phyloP scores from a whole-genome alignment of 805 yeast genomes.

The Metschnikowia kofuensis region DNA sequence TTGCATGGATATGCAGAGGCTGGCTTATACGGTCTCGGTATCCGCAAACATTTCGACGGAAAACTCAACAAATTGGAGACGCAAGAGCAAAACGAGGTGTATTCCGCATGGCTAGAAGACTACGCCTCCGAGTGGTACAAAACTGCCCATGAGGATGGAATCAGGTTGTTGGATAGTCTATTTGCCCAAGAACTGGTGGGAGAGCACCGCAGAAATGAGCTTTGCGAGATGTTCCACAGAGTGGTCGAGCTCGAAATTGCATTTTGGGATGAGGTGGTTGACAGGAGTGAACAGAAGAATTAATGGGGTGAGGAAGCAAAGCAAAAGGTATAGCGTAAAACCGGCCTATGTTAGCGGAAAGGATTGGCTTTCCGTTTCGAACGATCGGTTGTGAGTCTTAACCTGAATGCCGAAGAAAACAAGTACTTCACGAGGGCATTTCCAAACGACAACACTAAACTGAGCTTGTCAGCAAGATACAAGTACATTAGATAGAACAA shows the following conservation, averaged over 20 bases:
- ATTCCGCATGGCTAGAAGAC: constrained; percentile 57
- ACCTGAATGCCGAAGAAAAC: too few species aligned
- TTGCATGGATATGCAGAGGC: constrained; percentile 69
- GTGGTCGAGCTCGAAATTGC: constrained; percentile 60
- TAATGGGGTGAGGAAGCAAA: neutral
- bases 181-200: constrained; percentile 30
- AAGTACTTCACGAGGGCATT: too few species aligned
- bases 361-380: too few species aligned
- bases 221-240: constrained; percentile 56
- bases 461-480: too few species aligned
- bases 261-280: constrained; percentile 60
- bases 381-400: too few species aligned
- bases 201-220: constrained; percentile 44
- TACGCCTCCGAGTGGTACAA: constrained; percentile 59
- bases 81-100: constrained; percentile 26
- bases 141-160: constrained; percentile 52
- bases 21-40: constrained; percentile 30
- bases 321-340: neutral
- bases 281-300: neutral
- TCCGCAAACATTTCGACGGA: constrained; percentile 15
- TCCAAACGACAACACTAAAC: too few species aligned
- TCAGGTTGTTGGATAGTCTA: constrained; percentile 43
- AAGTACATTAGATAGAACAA: too few species aligned
- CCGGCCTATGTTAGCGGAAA: too few species aligned
- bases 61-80: constrained; percentile 22